Evolutionary conservation across 805 yeast species (phyloP), one percentile per base, ranked within the genome.

Genomic region (Candida sithepensis): DNA sequence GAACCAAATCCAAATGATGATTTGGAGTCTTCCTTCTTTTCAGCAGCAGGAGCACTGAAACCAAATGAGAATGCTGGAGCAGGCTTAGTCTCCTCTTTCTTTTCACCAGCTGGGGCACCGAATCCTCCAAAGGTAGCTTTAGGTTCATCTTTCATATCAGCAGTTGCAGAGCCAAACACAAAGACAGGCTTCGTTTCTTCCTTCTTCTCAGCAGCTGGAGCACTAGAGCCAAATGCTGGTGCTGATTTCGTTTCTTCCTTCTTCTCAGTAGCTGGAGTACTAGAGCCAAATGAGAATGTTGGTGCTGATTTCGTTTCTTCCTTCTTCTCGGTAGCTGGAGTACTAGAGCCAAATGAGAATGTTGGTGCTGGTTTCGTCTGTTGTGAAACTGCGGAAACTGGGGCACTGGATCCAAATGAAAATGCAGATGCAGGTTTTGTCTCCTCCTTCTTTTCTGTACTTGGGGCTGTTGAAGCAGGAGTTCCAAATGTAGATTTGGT

Each of bases 141-240:
- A 30, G 28, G 55, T 50, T 30, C 51, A 51, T 42, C 41, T 43
- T 45, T 50, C 18, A 44, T 33, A 3, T 49, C 50, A 6, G 66
- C 54, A 7, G 28, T 24, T 24, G 28, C 28, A 24, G 28, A 6
- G 28, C 28, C 28, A 24, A 24, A 24, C 9, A 10, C 6, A 10
- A 24, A 24, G 6, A 10, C 14, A 19, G 38, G 26, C 40, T 41
- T 32, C 7, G 43, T 53, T 50, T 32, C 52, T 51, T 42, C 42
- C 44, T 46, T 51, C n/a, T 45, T 34, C 4, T 49, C 50, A 5
- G 66, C 54, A 26, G 60, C 57, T 13, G 54, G 24, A n/a, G 43
- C n/a, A n/a, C n/a, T 12, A 8, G 26, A 13, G 2, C 24, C 26
- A 30, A 30, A 30, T 30, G 34, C 14, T 10, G 14, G 14, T 30